These are phyloP conservation scores for Aspergillus neotritici DNA, from an alignment of 2,329 filamentous ascomycete genomes.

Conservation along the genomic window DNA sequence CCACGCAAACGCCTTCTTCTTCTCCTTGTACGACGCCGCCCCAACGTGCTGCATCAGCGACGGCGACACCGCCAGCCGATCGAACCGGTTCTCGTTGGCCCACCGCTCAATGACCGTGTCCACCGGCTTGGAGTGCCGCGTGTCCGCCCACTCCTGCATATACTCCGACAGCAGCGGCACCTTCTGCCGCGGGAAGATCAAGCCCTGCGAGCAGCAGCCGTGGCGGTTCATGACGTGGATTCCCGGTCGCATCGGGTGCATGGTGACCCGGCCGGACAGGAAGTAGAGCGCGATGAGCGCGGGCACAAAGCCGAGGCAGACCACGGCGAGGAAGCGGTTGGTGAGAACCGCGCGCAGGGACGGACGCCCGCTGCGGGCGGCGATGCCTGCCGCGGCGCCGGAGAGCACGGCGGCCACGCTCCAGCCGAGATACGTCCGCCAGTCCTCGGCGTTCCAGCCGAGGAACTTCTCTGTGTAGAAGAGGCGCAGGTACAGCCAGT, in stretches of 20 bases:
- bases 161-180: slow-evolving; percentile 13
- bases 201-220: slow-evolving; percentile 43
- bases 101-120: slow-evolving; percentile 17
- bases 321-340: slow-evolving; percentile 21
- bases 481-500: slow-evolving; percentile 41
- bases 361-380: slow-evolving; percentile 10
- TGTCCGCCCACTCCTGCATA: slow-evolving; percentile 11
- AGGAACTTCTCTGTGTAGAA: slow-evolving; percentile 46
- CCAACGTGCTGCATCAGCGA: slow-evolving; percentile 23
- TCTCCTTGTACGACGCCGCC: slow-evolving; percentile 20
- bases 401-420: slow-evolving; percentile 22
- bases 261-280: slow-evolving; percentile 37
- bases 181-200: slow-evolving; percentile 38
- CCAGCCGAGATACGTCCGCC: slow-evolving; percentile 33
- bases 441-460: slow-evolving; percentile 43
- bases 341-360: slow-evolving; percentile 15
- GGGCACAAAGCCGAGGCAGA: slow-evolving; percentile 27
- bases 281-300: slow-evolving; percentile 36
- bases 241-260: slow-evolving; percentile 33
- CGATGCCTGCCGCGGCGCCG: slow-evolving; percentile 14
- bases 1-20: slow-evolving; percentile 12
- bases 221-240: slow-evolving; percentile 40
- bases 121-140: slow-evolving; percentile 12
- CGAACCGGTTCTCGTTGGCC: slow-evolving; percentile 11
- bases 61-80: slow-evolving; percentile 18